phyloP scores from a whole-genome alignment of 1,139 yeast genomes.

The Debaryomyces coudertii region DNA sequence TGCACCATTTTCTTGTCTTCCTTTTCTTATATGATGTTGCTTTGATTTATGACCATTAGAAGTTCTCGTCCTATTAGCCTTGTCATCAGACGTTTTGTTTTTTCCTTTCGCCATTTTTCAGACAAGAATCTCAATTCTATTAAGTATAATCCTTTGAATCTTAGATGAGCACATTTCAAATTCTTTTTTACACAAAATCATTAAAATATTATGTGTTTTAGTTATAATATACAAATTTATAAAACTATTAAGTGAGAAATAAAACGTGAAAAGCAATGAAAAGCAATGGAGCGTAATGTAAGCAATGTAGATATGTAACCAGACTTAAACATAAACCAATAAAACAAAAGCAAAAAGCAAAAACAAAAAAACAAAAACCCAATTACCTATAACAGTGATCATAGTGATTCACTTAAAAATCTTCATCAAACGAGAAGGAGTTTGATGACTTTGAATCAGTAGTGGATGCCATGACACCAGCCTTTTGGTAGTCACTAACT shows the following conservation, averaged over 20 bases:
- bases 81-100: slow-evolving; percentile 54
- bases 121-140: not conserved
- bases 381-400: slow-evolving; percentile 1
- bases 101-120: slow-evolving; percentile 65
- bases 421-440: slow-evolving; percentile 52
- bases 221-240: slow-evolving; percentile 9
- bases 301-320: slow-evolving; percentile 9
- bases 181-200: slow-evolving; percentile 1
- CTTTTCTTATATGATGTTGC: slow-evolving; percentile 52
- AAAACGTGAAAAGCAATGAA: slow-evolving; percentile 1
- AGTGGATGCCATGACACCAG: slow-evolving; percentile 86
- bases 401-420: slow-evolving; percentile 32
- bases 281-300: slow-evolving; percentile 1
- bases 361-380: slow-evolving; percentile 7
- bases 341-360: slow-evolving; percentile 3
- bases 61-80: slow-evolving; percentile 39
- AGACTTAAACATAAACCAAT: slow-evolving; percentile 6
- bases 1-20: slow-evolving; percentile 49
- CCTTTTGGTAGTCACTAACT: slow-evolving; percentile 98
- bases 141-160: not conserved
- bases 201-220: not conserved
- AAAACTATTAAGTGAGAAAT: slow-evolving; percentile 9
- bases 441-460: slow-evolving; percentile 34
- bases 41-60: slow-evolving; percentile 64
- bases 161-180: not conserved